Evolutionary conservation across 352 stramenopile species (phyloP).

Genomic region (Thraustochytrium striatum): DNA sequence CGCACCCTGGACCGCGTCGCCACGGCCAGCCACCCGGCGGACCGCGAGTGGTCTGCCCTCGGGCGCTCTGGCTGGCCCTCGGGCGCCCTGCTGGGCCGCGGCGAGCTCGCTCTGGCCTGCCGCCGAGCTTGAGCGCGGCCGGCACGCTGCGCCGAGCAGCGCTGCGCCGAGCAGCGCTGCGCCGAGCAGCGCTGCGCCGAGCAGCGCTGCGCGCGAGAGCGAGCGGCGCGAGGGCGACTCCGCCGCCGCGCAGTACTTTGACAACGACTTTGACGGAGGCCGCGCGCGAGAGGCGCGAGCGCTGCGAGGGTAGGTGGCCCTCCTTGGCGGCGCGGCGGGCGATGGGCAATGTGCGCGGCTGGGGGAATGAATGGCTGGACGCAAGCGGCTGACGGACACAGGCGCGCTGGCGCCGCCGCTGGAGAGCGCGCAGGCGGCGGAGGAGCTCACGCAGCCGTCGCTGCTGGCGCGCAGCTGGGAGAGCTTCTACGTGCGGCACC

Average conservation of each 20-base stretch:
- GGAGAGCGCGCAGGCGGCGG: conserved; percentile 9
- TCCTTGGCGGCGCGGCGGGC: too few relatives aligned
- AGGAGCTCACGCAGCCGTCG: not conserved
- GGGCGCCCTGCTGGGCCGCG: not conserved
- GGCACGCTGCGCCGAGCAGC: not conserved
- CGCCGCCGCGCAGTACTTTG: conserved; percentile 15
- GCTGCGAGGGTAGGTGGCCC: not conserved
- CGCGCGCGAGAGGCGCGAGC: not conserved
- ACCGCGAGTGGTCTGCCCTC: too few relatives aligned
- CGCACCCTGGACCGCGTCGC: too few relatives aligned
- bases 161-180: not conserved
- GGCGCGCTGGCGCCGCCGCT: not conserved
- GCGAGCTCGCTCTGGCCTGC: not conserved
- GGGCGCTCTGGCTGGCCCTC: too few relatives aligned
- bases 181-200: too few relatives aligned
- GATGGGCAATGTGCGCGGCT: not conserved
- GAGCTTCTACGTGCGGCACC: conserved; percentile 9
- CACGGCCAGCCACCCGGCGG: too few relatives aligned
- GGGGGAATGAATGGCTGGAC: not conserved
- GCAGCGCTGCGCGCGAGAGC: too few relatives aligned
- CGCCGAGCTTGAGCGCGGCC: too few relatives aligned
- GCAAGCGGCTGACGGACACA: not conserved
- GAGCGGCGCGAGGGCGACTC: too few relatives aligned
- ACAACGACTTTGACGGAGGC: conserved; percentile 37
- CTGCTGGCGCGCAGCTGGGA: conserved; percentile 35